These are phyloP conservation scores for Tetragonia tetragonoides DNA, from an alignment of 148 eudicot species.

Conservation along the genomic window DNA sequence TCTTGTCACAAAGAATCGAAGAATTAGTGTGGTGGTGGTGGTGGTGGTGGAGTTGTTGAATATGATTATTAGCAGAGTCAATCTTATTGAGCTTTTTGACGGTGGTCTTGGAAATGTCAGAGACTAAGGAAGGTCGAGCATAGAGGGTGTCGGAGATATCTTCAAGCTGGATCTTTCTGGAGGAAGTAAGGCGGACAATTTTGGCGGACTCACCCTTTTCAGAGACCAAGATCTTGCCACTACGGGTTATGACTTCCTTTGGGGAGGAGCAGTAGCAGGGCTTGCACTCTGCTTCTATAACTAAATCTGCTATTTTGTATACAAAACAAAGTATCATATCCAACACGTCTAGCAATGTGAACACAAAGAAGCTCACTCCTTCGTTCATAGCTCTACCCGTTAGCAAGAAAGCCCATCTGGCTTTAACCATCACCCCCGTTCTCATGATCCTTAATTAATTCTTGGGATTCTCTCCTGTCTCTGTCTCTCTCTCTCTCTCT, in stretches of 20 bases:
- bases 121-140: conserved; percentile 57
- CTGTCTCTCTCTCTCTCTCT: not conserved
- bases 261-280: conserved; percentile 63
- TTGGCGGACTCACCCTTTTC: conserved; percentile 56
- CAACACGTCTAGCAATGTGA: conserved; percentile 54
- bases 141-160: conserved; percentile 89
- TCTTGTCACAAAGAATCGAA: not conserved
- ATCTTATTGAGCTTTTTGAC: conserved; percentile 33
- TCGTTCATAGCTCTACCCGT: conserved; percentile 47
- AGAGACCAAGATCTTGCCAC: conserved; percentile 68
- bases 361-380: conserved; percentile 58
- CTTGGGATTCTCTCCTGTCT: not conserved
- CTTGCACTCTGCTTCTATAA: conserved; percentile 75
- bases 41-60: not conserved
- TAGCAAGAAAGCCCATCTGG: conserved; percentile 23
- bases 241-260: conserved; percentile 41
- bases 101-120: conserved; percentile 59
- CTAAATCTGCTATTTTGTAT: conserved; percentile 56
- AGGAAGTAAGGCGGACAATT: conserved; percentile 47
- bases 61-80: not conserved
- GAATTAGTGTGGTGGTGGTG: not conserved
- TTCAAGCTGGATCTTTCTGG: conserved; percentile 60
- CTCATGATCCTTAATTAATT: not conserved
- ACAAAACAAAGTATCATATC: conserved; percentile 56
- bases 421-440: conserved; percentile 17